A percentile compares a stretch with the other conserved stretches of the same genome.
Conservation (phyloP, 148 eudicot genomes). For the Fagopyrum homotropicum region DNA sequence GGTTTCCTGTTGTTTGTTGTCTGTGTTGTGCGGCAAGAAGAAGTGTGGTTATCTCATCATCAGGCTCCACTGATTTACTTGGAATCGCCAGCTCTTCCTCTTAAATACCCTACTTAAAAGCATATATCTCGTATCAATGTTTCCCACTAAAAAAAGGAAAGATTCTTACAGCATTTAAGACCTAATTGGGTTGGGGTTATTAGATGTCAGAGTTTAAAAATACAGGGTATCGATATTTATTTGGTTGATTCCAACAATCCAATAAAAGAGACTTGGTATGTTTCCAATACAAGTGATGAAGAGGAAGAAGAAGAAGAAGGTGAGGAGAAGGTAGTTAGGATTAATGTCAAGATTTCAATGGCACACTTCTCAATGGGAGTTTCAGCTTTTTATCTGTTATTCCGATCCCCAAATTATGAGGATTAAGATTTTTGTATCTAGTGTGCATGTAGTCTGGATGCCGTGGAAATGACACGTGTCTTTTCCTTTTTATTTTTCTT, state of each 20-base stretch:
- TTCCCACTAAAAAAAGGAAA: background rate
- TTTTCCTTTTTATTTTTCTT: too few relatives aligned
- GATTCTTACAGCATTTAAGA: conserved; percentile 5
- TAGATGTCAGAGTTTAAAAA: background rate
- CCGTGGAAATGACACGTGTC: too few relatives aligned
- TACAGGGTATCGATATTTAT: background rate
- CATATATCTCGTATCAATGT: background rate
- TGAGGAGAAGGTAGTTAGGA: background rate
- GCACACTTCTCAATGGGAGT: background rate
- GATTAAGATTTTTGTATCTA: too few relatives aligned
- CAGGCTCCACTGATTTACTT: background rate
- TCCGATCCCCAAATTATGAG: too few relatives aligned
- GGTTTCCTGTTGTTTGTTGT: background rate
- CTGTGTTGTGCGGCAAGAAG: background rate
- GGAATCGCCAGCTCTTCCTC: background rate
- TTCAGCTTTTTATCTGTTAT: background rate
- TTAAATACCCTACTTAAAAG: background rate
- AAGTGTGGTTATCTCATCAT: background rate
- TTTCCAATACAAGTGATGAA: background rate
- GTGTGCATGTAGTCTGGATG: too few relatives aligned
- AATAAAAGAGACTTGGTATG: background rate
- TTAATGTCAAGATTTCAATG: background rate
- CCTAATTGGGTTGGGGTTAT: background rate
- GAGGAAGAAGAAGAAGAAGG: background rate
- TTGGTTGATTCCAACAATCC: background rate